Evolutionary conservation across 176 grass and related monocot genomes (phyloP).

Genomic region (Oryza brachyantha): DNA sequence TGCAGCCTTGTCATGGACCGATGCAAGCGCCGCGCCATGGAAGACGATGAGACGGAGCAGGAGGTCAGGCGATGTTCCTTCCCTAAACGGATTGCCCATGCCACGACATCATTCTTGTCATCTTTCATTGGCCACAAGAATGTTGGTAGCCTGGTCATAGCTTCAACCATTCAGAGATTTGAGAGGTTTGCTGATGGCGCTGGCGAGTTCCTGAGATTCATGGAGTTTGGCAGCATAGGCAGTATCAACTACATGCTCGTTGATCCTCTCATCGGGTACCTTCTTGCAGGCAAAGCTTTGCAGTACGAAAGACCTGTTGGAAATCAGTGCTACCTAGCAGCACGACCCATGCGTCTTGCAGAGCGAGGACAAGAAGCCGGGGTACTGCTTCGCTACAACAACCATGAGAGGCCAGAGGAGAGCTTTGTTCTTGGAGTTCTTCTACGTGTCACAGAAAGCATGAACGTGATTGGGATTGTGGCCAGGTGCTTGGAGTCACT

Average conservation of each 20-base stretch:
- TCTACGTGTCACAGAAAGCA: background rate
- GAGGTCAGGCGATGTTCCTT: background rate
- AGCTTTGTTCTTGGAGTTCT: background rate
- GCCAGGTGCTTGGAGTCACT: background rate
- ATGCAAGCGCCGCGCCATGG: background rate
- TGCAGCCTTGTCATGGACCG: background rate
- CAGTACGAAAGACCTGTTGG: background rate
- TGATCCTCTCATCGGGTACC: background rate
- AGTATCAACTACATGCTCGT: background rate
- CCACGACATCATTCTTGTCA: background rate
- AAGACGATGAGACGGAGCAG: background rate
- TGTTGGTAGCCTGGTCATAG: background rate
- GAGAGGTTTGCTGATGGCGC: conserved; percentile 13
- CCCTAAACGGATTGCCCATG: background rate
- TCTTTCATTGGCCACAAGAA: background rate
- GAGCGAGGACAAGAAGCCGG: background rate
- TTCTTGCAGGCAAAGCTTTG: background rate
- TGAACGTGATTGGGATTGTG: background rate
- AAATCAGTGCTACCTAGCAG: background rate
- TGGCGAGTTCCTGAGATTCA: conserved; percentile 8
- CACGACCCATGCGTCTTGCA: background rate
- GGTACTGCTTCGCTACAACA: background rate
- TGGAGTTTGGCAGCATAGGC: background rate
- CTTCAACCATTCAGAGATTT: background rate
- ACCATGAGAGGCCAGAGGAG: background rate